Base-by-base conservation (phyloP, 768 basidiomycete species). In the Tubosaeta brunneosetosa region DNA sequence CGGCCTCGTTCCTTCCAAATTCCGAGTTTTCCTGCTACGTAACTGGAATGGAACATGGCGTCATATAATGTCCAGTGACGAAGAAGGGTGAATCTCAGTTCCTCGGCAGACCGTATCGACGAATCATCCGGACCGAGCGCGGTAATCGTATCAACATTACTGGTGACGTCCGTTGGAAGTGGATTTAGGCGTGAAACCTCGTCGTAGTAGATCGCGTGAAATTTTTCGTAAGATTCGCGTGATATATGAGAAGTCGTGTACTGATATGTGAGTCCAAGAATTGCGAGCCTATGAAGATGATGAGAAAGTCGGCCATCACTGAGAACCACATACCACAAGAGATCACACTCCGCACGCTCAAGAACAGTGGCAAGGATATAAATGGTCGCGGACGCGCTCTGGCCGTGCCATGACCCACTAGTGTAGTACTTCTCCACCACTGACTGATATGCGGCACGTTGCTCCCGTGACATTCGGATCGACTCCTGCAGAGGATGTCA, bases 61-160 rank as follows among this genome's bases (percentile, higher is more conserved):
- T 99, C 97, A 65, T 97, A 98, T 43, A 99, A 72, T 29, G 88
- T 97, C 97, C 97, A 99, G 72, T 98, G 97, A 51, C 95, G 80
- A 66, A 94, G 94, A 49, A 97, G 79, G 72, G 86, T 94, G 68
- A 99, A 98, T 25, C 97, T 80, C 49, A 98, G 74, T 69, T 99
- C 97, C 47, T 94, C 92, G 31, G 83, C 85, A 37, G 86, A 76
- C 36, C 91, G 82, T 57, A 99, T 83, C 29, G 85, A 83, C 52
- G 77, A 73, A 65, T 98, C 94, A 60, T 97, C 94, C 2, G 95
- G 89, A 56, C 79, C 81, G 25, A 84, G 71, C 0, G 84, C 79
- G 49, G 77, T 75, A 54, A 74, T 65, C 14, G 75, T 72, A 47
- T 75, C 73, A 7, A 74, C 71, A 59, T 61, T 76, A 50, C 58